Evolutionary conservation across 2,329 filamentous ascomycete species (phyloP), one percentile per base, ranked within the genome.

Genomic region (Daldinia sp.): DNA sequence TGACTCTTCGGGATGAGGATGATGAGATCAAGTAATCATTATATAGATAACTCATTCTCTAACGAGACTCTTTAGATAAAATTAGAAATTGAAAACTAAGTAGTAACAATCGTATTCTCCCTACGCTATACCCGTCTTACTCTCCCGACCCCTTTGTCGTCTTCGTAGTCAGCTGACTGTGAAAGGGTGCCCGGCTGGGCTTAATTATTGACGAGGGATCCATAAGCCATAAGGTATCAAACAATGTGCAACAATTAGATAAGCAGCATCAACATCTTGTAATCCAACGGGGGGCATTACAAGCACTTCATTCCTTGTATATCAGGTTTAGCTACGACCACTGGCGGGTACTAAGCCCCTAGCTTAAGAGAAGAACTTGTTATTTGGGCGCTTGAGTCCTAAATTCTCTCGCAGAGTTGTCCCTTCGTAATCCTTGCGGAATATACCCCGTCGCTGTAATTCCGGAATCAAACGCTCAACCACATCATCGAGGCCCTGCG

Each of bases 371-470:
- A 79, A 79, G 60, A 79, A 79, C 13, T 61, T 67, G 23, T 79
- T 79, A 47, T 69, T 72, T 0, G 83, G 83, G 19, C 82, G 73
- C 8, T 80, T 78, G 29, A 86, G 77, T 3, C 83, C 83, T 37
- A 86, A 75, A 71, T 87, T 83, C 35, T 86, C 83, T 37, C 84
- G 74, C 68, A 86, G 70, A 1, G 83, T 86, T 0, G 76, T 78
- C 1, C 83, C 84, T 48, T 80, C 75, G 65, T 86, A 86, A 1
- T 86, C 83, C 5, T 77, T 66, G 3, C 83, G 74, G 70, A 85
- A 85, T 1, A 86, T 61, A 0, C 82, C 83, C 23, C 83, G 77
- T 3, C 77, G 76, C 70, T 85, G 82, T 55, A 85, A 67, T 69
- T 84, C 82, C 0, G 83, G 83, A 7, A 85, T 74, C 55, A 85